Evolutionary conservation across 805 yeast genomes (phyloP).

Genomic region (Starmerella asiatica): DNA sequence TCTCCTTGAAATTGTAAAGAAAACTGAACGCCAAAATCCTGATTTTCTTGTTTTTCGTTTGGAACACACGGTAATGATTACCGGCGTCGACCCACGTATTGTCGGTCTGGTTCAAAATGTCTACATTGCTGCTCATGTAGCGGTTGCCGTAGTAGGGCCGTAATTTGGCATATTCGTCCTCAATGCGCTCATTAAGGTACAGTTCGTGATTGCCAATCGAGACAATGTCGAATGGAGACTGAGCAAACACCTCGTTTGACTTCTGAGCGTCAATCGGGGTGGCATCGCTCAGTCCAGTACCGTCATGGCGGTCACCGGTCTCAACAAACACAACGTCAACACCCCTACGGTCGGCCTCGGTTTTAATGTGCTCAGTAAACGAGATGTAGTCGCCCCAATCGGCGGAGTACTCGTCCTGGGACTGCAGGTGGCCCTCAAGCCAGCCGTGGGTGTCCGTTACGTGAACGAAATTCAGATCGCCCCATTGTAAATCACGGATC

Average conservation of each 20-base stretch:
- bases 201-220: conserved; percentile 89
- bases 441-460: conserved; percentile 94
- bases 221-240: conserved; percentile 55
- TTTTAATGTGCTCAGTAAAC: conserved; percentile 42
- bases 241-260: conserved; percentile 49
- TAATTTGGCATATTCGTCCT: conserved; percentile 49
- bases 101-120: conserved; percentile 26
- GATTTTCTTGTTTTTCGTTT: conserved; percentile 39
- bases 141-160: conserved; percentile 43
- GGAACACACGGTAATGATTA: conserved; percentile 47
- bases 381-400: conserved; percentile 89
- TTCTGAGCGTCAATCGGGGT: conserved; percentile 56
- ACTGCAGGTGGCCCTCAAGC: conserved; percentile 32
- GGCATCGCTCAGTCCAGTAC: conserved; percentile 78
- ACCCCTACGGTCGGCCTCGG: conserved; percentile 32
- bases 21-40: conserved; percentile 63
- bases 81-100: conserved; percentile 49
- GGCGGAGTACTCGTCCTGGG: conserved; percentile 43
- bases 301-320: conserved; percentile 90
- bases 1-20: conserved; percentile 57
- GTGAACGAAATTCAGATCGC: conserved; percentile 66
- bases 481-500: conserved; percentile 6
- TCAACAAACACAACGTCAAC: conserved; percentile 66
- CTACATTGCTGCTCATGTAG: conserved; percentile 41
- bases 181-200: conserved; percentile 50